These are phyloP conservation scores for Pythium apleroticum DNA, from an alignment of 352 stramenopile species.

Conservation along the genomic window DNA sequence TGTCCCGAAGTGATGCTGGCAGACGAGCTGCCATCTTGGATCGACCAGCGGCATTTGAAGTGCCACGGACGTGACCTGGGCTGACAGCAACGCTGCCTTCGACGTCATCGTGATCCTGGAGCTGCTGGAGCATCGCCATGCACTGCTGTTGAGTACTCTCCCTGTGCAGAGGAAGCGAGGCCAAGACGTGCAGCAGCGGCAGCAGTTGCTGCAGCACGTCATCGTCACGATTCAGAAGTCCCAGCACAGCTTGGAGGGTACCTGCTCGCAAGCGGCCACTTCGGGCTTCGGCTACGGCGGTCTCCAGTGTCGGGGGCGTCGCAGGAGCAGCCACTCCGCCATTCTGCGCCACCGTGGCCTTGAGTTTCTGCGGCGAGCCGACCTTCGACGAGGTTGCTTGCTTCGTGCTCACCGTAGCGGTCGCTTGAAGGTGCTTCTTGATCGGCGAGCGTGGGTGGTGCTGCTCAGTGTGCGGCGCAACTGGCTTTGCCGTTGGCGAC, in stretches of 20 bases:
- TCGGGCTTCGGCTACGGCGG: background rate
- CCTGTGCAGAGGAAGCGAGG: conserved; percentile 42
- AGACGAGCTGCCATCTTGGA: background rate
- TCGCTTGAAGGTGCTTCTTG: conserved; percentile 54
- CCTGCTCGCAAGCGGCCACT: conserved; percentile 25
- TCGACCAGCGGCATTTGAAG: background rate
- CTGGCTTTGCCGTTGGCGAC: conserved; percentile 2
- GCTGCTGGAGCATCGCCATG: conserved; percentile 37
- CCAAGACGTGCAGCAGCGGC: conserved; percentile 46
- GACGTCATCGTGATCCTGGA: conserved; percentile 13
- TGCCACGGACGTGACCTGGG: background rate
- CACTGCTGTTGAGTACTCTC: conserved; percentile 40
- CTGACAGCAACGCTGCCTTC: background rate
- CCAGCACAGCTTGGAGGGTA: conserved; percentile 56
- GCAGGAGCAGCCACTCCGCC: background rate
- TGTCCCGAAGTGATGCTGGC: conserved; percentile 18
- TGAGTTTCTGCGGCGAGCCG: conserved; percentile 24
- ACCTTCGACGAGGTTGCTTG: background rate
- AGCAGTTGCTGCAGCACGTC: conserved; percentile 43
- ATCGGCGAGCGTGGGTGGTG: conserved; percentile 40
- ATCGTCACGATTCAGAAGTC: conserved; percentile 60
- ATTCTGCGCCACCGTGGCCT: conserved; percentile 13
- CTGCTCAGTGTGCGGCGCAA: background rate
- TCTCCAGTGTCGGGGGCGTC: background rate
- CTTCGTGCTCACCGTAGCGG: background rate